Conservation (phyloP, 768 basidiomycete species). For the Mycena galopus region DNA sequence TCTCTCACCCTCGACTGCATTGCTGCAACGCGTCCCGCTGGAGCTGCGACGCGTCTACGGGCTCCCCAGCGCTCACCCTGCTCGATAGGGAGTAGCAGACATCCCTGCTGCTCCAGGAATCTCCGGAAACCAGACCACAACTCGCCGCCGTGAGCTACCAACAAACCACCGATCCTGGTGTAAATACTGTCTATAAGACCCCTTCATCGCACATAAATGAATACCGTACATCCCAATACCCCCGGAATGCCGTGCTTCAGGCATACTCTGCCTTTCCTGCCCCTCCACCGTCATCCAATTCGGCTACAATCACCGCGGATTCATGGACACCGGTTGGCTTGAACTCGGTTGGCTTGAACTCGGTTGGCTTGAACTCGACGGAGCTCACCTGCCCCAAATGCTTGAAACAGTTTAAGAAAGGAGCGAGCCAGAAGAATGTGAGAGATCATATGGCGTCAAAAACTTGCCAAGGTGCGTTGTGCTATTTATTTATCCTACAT, state of each 20-base stretch:
- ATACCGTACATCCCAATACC: conserved; percentile 7
- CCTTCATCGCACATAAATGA: conserved; percentile 10
- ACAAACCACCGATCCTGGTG: too few relatives aligned
- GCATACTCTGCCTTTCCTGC: not conserved
- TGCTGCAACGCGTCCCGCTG: too few relatives aligned
- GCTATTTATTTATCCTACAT: too few relatives aligned
- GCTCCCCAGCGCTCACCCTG: not conserved
- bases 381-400: not conserved
- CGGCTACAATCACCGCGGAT: too few relatives aligned
- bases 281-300: not conserved
- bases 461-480: too few relatives aligned
- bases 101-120: not conserved
- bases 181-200: not conserved
- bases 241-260: conserved; percentile 4
- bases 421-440: not conserved
- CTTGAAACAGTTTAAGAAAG: not conserved
- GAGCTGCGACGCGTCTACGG: too few relatives aligned
- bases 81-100: conserved; percentile 4
- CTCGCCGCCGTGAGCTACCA: not conserved
- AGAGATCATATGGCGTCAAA: too few relatives aligned
- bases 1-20: too few relatives aligned
- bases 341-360: too few relatives aligned
- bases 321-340: conserved; percentile 1
- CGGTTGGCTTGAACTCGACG: too few relatives aligned
- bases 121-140: not conserved